A percentile compares a stretch with the other conserved stretches of the same genome.
Conservation (phyloP, 2,329 filamentous ascomycete genomes). For the Grosmannia clavigera region DNA sequence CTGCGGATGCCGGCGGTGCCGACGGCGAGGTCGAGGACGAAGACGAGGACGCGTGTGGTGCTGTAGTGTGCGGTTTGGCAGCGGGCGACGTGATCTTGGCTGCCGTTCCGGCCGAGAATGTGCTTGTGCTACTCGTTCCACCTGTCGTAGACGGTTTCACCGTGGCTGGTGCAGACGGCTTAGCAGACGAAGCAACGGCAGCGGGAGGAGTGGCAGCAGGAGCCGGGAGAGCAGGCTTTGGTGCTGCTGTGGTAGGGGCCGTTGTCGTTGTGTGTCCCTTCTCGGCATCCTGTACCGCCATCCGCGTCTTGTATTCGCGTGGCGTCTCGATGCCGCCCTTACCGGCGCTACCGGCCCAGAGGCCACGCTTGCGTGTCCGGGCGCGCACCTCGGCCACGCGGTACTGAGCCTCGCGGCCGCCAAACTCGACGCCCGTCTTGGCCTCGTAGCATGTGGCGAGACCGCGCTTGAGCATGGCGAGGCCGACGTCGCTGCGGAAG, state of each 20-base stretch:
- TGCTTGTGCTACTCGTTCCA: neutral
- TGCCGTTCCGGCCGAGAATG: neutral
- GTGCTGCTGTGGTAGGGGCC: neutral
- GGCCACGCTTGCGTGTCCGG: conserved; percentile 50
- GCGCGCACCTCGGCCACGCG: conserved; percentile 54
- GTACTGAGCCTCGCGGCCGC: conserved; percentile 53
- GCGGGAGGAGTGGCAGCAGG: neutral
- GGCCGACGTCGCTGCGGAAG: conserved; percentile 66
- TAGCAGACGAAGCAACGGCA: neutral
- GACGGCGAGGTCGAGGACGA: neutral
- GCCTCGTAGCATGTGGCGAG: conserved; percentile 90
- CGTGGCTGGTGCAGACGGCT: neutral
- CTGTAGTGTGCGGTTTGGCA: neutral
- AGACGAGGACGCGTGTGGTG: neutral
- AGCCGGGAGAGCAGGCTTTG: neutral
- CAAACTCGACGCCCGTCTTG: conserved; percentile 81
- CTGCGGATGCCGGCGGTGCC: neutral
- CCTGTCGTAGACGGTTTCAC: neutral
- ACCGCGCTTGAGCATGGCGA: conserved; percentile 78
- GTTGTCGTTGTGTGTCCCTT: conserved; percentile 1
- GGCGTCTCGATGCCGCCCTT: conserved; percentile 59
- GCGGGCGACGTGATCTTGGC: neutral
- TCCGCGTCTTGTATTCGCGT: conserved; percentile 66
- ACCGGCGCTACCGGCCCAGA: conserved; percentile 60
- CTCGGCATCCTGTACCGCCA: conserved; percentile 21